Conservation (phyloP, 2,329 filamentous ascomycete genomes). For the Microascus cirrosus region DNA sequence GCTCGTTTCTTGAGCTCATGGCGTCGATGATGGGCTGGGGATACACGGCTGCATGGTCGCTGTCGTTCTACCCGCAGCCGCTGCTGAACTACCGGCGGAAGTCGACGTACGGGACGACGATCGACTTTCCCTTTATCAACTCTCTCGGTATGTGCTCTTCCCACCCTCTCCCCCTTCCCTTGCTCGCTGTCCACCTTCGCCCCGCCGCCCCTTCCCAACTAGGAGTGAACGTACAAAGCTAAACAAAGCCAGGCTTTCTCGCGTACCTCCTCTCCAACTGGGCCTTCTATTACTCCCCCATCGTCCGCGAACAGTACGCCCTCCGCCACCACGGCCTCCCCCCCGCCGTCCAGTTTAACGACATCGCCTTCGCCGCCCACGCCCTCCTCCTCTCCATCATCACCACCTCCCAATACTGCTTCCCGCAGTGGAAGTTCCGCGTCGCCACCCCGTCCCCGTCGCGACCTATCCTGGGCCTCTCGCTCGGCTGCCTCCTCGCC, state of each 20-base stretch:
- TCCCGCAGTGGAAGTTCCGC: constrained; percentile 67
- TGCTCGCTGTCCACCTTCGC: constrained; percentile 43
- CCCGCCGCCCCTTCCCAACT: constrained; percentile 65
- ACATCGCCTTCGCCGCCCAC: constrained; percentile 79
- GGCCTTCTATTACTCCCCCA: constrained; percentile 67
- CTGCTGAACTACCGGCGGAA: constrained; percentile 66
- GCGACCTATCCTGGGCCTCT: constrained; percentile 55
- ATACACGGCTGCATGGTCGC: constrained; percentile 69
- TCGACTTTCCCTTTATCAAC: constrained; percentile 79
- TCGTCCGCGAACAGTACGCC: constrained; percentile 74
- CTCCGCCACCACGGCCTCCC: constrained; percentile 62
- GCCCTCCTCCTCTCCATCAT: constrained; percentile 62
- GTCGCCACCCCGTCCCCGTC: constrained; percentile 43
- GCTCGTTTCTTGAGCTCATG: constrained; percentile 28
- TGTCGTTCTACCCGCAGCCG: constrained; percentile 88
- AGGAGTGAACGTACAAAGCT: constrained; percentile 8
- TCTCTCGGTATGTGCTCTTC: constrained; percentile 32
- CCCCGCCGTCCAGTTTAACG: constrained; percentile 81
- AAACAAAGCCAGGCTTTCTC: constrained; percentile 43
- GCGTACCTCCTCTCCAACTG: constrained; percentile 67
- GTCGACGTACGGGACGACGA: constrained; percentile 71
- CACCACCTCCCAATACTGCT: constrained; percentile 68
- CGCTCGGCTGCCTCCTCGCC: constrained; percentile 54
- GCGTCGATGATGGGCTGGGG: constrained; percentile 61
- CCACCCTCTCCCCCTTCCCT: background rate